Conservation (phyloP, 495 filamentous ascomycete species). For the Articulospora tetracladia region DNA sequence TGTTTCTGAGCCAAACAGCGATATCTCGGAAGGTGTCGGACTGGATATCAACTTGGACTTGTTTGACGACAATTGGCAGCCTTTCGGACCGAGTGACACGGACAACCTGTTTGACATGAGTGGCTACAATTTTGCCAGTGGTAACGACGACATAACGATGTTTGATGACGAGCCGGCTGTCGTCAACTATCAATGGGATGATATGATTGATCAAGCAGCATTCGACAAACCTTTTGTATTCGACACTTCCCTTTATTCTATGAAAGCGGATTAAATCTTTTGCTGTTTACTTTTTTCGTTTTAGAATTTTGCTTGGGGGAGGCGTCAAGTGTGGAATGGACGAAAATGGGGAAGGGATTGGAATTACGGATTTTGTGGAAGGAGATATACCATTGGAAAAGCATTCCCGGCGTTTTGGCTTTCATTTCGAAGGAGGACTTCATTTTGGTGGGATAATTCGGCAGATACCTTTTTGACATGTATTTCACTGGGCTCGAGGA, state of each 20-base stretch:
- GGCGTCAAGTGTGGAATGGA: slow-evolving; percentile 2
- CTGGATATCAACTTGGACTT: slow-evolving; percentile 33
- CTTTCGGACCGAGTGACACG: slow-evolving; percentile 29
- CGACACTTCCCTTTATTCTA: slow-evolving; percentile 37
- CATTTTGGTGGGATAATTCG: neutral
- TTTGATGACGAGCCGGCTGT: slow-evolving; percentile 19
- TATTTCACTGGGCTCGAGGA: neutral
- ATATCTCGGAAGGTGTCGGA: slow-evolving; percentile 42
- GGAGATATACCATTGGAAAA: slow-evolving; percentile 25
- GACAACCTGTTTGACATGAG: slow-evolving; percentile 32
- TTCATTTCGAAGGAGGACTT: neutral
- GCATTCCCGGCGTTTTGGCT: slow-evolving; percentile 19
- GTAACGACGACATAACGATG: slow-evolving; percentile 22
- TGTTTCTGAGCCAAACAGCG: slow-evolving; percentile 49
- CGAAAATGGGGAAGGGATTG: neutral
- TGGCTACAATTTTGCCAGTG: slow-evolving; percentile 26
- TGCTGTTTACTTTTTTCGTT: neutral
- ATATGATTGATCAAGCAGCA: slow-evolving; percentile 29
- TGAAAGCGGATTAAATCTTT: slow-evolving; percentile 31
- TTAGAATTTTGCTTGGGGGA: slow-evolving; percentile 7
- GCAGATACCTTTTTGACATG: neutral
- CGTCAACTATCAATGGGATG: slow-evolving; percentile 31
- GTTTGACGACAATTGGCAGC: slow-evolving; percentile 38
- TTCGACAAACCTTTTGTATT: slow-evolving; percentile 39
- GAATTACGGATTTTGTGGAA: neutral